Evolutionary conservation across 805 yeast genomes (phyloP), one percentile per base, ranked within the genome.

Genomic region (Priceomyces carsonii): DNA sequence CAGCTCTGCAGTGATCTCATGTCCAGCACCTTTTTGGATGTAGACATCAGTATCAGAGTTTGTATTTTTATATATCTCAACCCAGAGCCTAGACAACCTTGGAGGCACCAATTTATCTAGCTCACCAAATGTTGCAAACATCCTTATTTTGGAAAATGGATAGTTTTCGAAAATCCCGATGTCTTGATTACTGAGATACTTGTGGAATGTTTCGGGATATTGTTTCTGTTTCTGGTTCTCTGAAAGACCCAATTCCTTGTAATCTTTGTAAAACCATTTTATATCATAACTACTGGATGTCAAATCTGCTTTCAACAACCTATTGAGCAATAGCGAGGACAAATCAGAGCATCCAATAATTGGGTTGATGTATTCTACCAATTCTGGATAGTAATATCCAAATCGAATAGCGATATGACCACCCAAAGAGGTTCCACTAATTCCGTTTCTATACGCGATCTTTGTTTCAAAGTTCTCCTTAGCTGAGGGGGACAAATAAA

Each of bases 391-490:
- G 40, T 45, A 47, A 31, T 55, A 48, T 14, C 65, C 77, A 52
- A 56, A 66, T 44, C 71, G 55, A 61, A 75, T 74, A 19, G 71
- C 61, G n/a, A 71, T 61, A 51, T 79, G 82, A 0, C 78, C 85
- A 2, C 84, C 83, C 29, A 77, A 59, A 0, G 82, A 76, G 26
- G 63, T 62, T 1, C 85, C 85, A 8, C 67, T 47, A 18, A 74
- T 53, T 27, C 72, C 62, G 50, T 69, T 70, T 39, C 32, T 53
- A 50, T 36, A 63, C 34, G 47, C 44, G 31, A 68, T 40, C 16
- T 45, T 35, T n/a, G 50, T 40, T 5, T 48, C 50, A 22, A 41
- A 36, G 18, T 45, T 47, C 20, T 45, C 48, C 26, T 40, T 31
- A 9, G 36, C 33, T 4, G 28, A 18, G 7, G 38, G 36, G 15